Evolutionary conservation across 2,329 filamentous ascomycete species (phyloP).

Genomic region (Paracorniculantispora psalliotae): DNA sequence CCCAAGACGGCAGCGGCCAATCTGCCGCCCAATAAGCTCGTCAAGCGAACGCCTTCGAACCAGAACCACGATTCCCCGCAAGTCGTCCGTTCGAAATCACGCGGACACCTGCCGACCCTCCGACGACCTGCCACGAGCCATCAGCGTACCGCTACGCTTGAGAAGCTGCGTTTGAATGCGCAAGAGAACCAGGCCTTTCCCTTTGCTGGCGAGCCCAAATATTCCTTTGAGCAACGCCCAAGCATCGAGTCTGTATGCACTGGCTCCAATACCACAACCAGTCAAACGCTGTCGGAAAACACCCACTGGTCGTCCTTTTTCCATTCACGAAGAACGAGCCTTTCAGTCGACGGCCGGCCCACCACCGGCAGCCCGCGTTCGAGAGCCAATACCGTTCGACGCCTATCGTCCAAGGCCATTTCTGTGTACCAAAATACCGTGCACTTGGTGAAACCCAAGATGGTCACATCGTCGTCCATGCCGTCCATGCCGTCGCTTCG

Average conservation of each 20-base stretch:
- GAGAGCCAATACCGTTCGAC: conserved; percentile 19
- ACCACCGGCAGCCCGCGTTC: neutral
- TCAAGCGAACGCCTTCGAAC: conserved; percentile 63
- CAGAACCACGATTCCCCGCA: conserved; percentile 41
- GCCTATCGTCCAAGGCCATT: conserved; percentile 21
- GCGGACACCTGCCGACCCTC: conserved; percentile 54
- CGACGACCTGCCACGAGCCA: conserved; percentile 74
- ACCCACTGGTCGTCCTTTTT: conserved; percentile 53
- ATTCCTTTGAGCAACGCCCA: conserved; percentile 32
- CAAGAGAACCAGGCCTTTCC: conserved; percentile 15
- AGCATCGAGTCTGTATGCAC: conserved; percentile 14
- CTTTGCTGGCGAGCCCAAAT: conserved; percentile 24
- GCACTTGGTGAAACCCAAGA: conserved; percentile 33
- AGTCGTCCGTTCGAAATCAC: conserved; percentile 45
- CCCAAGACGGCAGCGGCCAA: conserved; percentile 34
- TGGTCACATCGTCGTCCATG: conserved; percentile 24
- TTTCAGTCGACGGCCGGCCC: neutral
- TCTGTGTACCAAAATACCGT: conserved; percentile 20
- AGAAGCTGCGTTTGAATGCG: conserved; percentile 39
- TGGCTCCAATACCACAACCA: neutral
- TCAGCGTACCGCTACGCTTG: conserved; percentile 66
- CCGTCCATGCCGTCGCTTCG: neutral
- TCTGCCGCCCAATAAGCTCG: conserved; percentile 67
- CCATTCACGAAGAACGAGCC: conserved; percentile 32
- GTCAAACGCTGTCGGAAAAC: conserved; percentile 4